Evolutionary conservation across 345 rosid species (phyloP).

Genomic region (Arabidopsis suecica): DNA sequence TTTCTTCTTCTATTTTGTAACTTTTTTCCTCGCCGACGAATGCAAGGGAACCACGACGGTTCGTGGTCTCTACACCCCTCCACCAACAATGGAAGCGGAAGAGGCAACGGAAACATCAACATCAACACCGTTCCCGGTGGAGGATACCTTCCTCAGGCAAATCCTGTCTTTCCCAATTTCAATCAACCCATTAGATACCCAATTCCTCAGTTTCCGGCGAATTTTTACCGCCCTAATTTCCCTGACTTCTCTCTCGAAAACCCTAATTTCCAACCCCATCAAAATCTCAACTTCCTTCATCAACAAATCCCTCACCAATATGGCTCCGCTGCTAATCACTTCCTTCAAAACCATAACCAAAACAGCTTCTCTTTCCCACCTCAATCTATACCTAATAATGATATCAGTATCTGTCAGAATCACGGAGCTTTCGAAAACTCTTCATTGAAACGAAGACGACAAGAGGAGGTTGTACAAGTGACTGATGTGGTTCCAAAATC

Average conservation of each 20-base stretch:
- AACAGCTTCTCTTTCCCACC: slow-evolving; percentile 34
- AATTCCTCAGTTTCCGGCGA: slow-evolving; percentile 45
- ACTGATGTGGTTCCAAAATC: slow-evolving; percentile 50
- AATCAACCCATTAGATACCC: slow-evolving; percentile 45
- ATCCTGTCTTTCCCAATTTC: slow-evolving; percentile 43
- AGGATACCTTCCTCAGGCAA: slow-evolving; percentile 35
- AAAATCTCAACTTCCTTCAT: slow-evolving; percentile 45
- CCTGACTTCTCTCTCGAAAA: slow-evolving; percentile 43
- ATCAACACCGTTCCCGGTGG: slow-evolving; percentile 33
- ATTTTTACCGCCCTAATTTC: slow-evolving; percentile 41
- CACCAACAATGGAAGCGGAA: slow-evolving; percentile 20
- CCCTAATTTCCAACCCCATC: slow-evolving; percentile 40
- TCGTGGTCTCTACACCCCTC: slow-evolving; percentile 35
- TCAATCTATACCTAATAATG: slow-evolving; percentile 24
- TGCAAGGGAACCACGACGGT: slow-evolving; percentile 48
- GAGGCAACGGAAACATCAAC: slow-evolving; percentile 23
- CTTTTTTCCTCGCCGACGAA: slow-evolving; percentile 25
- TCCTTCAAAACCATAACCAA: slow-evolving; percentile 39
- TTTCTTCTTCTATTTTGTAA: no score
- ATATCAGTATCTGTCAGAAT: slow-evolving; percentile 31
- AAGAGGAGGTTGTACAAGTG: slow-evolving; percentile 39
- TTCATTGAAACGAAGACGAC: slow-evolving; percentile 34
- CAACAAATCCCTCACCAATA: slow-evolving; percentile 46
- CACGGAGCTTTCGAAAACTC: slow-evolving; percentile 13
- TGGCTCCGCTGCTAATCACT: slow-evolving; percentile 34